Evolutionary conservation across 2,329 filamentous ascomycete species (phyloP), one percentile per base, ranked within the genome.

Genomic region (Colletotrichum destructivum): DNA sequence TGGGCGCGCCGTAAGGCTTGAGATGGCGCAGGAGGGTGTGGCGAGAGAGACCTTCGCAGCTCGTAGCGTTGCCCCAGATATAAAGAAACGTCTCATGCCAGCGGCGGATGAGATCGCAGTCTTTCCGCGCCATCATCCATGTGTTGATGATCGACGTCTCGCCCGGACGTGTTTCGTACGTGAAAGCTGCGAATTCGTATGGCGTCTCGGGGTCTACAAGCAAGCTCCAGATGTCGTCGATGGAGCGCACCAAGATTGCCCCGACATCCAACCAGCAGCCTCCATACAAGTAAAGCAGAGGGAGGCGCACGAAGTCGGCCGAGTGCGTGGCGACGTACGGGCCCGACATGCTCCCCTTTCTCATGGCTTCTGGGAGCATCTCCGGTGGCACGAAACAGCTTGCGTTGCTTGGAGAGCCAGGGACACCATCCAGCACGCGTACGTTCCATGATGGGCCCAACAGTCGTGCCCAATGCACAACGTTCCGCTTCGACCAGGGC

Each of bases 271-370:
- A 79, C 79, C 81, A 86, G 3, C 84, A 77, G 0, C 84, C 84
- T 0, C 84, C 85, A 40, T 85, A 79, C 9, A 81, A 74, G 63
- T 79, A 82, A 3, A 86, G 67, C 3, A 84, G 75, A 0, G 83
- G 79, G 0, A 86, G 78, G 0, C 86, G 82, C 6, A 88, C 77
- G 0, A 88, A 78, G 62, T 88, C 87, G 3, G 84, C 83, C 1
- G 80, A 82, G 72, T 88, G 86, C 0, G 80, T 80, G 0, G 82
- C 85, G 1, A 80, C 77, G 64, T 82, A 81, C 0, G 81, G 81
- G 0, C 86, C 85, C 16, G 80, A 79, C 83, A 87, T 87, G 0
- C 78, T 82, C 40, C 80, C 76, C 12, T 83, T 79, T 26, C 84
- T 81, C 68, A 86, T 84, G 0, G 82, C 75, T 16, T 82, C 80